Evolutionary conservation across 2,329 filamentous ascomycete genomes (phyloP), one percentile per base, ranked within the genome.

Genomic region (Colletotrichum tropicicola): DNA sequence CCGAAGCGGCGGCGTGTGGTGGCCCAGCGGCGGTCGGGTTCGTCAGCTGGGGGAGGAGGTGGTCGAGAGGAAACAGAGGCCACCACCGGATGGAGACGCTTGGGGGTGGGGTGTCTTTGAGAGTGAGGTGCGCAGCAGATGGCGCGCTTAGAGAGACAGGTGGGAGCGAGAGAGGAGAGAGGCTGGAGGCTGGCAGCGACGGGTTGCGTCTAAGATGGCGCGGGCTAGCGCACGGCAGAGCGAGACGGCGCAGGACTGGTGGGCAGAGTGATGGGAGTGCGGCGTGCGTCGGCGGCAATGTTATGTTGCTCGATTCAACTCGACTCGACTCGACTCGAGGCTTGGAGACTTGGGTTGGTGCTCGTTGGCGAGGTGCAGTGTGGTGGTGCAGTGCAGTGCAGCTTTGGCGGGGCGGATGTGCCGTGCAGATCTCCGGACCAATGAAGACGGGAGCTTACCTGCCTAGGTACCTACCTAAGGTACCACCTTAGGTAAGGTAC

Each of bases 351-450:
- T n/a, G n/a, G n/a, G n/a, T n/a, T n/a, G n/a, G n/a, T n/a, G n/a
- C n/a, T n/a, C n/a, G n/a, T n/a, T n/a, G n/a, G n/a, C n/a, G n/a
- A 41, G 15, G 37, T 41, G 17, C 37, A n/a, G 37, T 41, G 35
- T 6, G 9, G 35, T 39, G 37, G 37, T 19, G n/a, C 17, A 21
- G 37, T 9, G 37, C 32, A 41, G 37, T 13, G 58, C 58, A 65
- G 51, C 35, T 56, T 35, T 43, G 45, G 51, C 58, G 57, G 62
- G 49, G 58, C 57, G 49, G 51, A 28, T 51, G 49, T 62, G 51
- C 51, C 57, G 49, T 62, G 62, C 62, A 56, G 51, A 30, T 39
- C 13, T 25, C 57, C 37, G 44, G 13, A 44, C 62, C 62, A 65
- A 65, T 65, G 17, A 62, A 62, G 44, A 15, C 32, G n/a, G n/a